phyloP scores from a whole-genome alignment of 305 asterid genomes.

The Solanum aculeatissimum region DNA sequence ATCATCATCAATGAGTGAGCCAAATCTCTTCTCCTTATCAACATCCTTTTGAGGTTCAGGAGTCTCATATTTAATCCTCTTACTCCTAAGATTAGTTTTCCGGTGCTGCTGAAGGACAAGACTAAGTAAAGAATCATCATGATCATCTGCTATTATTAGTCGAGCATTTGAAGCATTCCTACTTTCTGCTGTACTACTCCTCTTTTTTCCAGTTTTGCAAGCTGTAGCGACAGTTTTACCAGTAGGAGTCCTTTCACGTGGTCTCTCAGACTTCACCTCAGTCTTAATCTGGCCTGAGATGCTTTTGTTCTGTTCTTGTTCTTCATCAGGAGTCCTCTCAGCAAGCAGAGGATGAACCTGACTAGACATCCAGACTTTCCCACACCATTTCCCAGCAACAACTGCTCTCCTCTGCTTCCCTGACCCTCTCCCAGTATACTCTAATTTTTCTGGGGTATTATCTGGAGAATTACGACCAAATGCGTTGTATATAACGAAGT shows the following conservation, averaged over 20 bases:
- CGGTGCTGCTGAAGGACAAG: conserved; percentile 2
- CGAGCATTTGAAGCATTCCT: conserved; percentile 12
- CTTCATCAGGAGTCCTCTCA: conserved; percentile 38
- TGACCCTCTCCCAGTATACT: conserved; percentile 26
- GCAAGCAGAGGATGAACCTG: conserved; percentile 81
- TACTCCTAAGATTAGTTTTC: conserved; percentile 20
- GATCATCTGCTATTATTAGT: conserved; percentile 12
- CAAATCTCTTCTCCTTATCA: conserved; percentile 20
- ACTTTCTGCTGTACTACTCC: conserved; percentile 33
- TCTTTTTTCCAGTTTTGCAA: conserved; percentile 31
- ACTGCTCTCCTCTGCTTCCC: conserved; percentile 63
- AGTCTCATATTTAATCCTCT: conserved; percentile 18
- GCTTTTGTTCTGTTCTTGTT: conserved; percentile 20
- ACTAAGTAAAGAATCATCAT: conserved; percentile 3
- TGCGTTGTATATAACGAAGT: conserved; percentile 55
- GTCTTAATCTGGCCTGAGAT: conserved; percentile 15
- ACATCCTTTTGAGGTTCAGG: conserved; percentile 26
- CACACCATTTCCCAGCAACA: conserved; percentile 99
- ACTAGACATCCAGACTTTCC: conserved; percentile 93
- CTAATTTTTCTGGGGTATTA: conserved; percentile 14
- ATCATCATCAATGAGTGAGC: conserved; percentile 25
- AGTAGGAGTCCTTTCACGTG: conserved; percentile 23
- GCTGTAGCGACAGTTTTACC: conserved; percentile 16
- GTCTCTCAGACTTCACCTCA: conserved; percentile 37
- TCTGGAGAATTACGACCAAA: conserved; percentile 63